Evolutionary conservation across 257 asterid species (phyloP), one percentile per base, ranked within the genome.

Genomic region (Ballota nigra): DNA sequence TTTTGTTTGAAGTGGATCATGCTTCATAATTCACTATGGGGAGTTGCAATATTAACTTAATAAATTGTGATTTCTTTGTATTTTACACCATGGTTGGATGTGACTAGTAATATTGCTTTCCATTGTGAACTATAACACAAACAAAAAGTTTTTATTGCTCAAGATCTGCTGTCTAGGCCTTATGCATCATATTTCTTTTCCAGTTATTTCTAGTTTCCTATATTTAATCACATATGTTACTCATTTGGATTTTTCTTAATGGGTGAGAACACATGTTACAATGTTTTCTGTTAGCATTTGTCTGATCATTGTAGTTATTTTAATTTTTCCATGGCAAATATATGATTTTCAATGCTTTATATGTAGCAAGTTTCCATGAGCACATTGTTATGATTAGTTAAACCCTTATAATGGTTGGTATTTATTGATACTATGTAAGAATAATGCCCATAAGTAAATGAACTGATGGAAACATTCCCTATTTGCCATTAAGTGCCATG

Each of bases 341-440:
- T 8, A 55, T 75, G 62, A 52, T 19, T 49, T 31, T 66, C 9
- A 18, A 61, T 38, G 78, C 23, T 67, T 68, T 18, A 57, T 22
- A 63, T 57, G 43, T 52, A 8, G 52, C n/a, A 3, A 57, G 47
- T 65, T 47, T 59, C 13, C 51, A 60, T 3, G 29, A 6, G 23
- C 9, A 28, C 34, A 29, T 3, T 43, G 19, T 20, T 31, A 18
- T 67, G 19, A 16, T 49, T 49, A 16, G 24, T 38, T 10, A 43
- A 56, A 31, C 33, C 24, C 36, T 41, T 16, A 20, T 38, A 41
- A 52, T 13, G 12, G 43, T 36, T 9, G 53, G 31, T 29, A 8
- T 71, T 71, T 41, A 51, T 63, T 33, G 67, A 20, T 51, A 20
- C 15, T 68, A 15, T 31, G 49, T 16, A 36, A 10, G 24, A 34